Evolutionary conservation across 306 rosid species (phyloP), one percentile per base, ranked within the genome.

Genomic region (Lathyrus tuberosus): DNA sequence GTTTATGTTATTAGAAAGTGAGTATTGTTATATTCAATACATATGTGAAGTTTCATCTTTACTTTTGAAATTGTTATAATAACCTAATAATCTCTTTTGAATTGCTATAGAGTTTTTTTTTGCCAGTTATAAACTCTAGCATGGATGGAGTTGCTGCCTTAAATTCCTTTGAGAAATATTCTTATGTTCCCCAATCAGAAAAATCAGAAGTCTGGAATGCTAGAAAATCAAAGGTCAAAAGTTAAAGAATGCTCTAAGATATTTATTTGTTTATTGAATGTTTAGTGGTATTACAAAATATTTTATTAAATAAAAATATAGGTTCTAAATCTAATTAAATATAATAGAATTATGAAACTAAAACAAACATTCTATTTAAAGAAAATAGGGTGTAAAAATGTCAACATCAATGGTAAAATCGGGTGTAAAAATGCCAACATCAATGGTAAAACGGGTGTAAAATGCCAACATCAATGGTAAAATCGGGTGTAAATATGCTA

Each of bases 211-310:
- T 82, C 66, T 81, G 84, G 91, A 88, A 84, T 83, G 74, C 86
- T 44, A 83, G 84, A 76, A 88, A 85, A 83, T 78, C 87, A 16
- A 90, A 88, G 95, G 92, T 85, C 35, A 63, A 80, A 70, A 51
- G 43, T 60, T 53, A 31, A 30, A 33, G 37, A n/a, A 41, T 73
- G 61, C 38, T 22, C 43, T 54, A 67, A 26, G 60, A 17, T n/a
- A 15, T 2, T 52, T 66, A 42, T 24, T 2, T 68, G 49, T n/a
- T n/a, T 43, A 62, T 56, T 73, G 47, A 37, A n/a, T n/a, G n/a
- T n/a, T n/a, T n/a, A n/a, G n/a, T n/a, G n/a, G n/a, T n/a, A n/a
- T n/a, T n/a, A n/a, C n/a, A n/a, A n/a, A n/a, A n/a, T n/a, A n/a
- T n/a, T n/a, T n/a, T n/a, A n/a, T n/a, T n/a, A n/a, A n/a, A n/a